phyloP scores from a whole-genome alignment of 2,329 filamentous ascomycete genomes.

The Colletotrichum godetiae region DNA sequence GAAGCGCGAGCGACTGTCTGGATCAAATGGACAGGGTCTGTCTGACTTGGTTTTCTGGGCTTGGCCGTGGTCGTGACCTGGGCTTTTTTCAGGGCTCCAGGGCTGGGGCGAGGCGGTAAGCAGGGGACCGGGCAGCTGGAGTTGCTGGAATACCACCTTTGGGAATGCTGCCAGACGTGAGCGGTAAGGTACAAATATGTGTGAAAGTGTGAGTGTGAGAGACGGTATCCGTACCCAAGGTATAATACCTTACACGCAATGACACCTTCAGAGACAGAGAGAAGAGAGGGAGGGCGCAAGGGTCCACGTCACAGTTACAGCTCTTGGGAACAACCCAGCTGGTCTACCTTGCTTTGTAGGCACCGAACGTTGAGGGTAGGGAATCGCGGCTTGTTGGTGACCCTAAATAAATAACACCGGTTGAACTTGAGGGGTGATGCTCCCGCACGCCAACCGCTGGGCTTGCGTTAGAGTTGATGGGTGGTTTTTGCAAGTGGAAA shows the following conservation, averaged over 20 bases:
- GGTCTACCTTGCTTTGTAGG: background rate
- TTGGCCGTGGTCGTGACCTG: constrained; percentile 18
- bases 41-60: constrained; percentile 14
- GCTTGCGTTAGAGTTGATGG: constrained; percentile 12
- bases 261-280: background rate
- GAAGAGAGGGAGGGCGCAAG: background rate
- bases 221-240: background rate
- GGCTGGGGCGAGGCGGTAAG: constrained; percentile 25
- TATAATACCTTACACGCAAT: background rate
- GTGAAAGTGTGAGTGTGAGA: too few relatives aligned
- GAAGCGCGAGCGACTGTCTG: constrained; percentile 19
- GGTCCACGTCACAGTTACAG: constrained; percentile 32
- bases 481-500: background rate
- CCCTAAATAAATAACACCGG: constrained; percentile 10
- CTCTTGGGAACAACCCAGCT: constrained; percentile 21
- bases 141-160: background rate
- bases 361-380: background rate
- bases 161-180: background rate
- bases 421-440: constrained; percentile 27
- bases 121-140: constrained; percentile 29
- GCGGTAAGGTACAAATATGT: background rate
- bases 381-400: constrained; percentile 13
- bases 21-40: constrained; percentile 14
- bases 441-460: constrained; percentile 5
- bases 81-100: constrained; percentile 29